Evolutionary conservation across 345 rosid genomes (phyloP), one percentile per base, ranked within the genome.

Genomic region (Garcia nutans): DNA sequence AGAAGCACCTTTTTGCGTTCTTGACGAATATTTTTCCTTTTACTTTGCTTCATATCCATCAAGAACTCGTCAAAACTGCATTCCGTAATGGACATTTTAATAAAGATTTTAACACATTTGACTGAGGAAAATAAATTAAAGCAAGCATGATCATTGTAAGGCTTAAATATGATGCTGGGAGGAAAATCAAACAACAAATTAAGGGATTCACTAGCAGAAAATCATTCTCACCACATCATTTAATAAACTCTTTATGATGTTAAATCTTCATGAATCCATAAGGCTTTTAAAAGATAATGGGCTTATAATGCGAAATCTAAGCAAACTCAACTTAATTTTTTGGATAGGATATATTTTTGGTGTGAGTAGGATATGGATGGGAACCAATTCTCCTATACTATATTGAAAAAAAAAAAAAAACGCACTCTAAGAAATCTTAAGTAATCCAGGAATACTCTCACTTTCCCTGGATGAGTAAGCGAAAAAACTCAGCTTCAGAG

Each of bases 1-100:
- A 68, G 58, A 81, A 33, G 65, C 71, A 93, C 99, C 99, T 93
- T 93, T 84, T 92, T 92, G 67, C 98, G 97, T 78, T 93, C 98
- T 79, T 95, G 96, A 68, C 94, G 92, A 50, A 95, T 86, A 83
- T 91, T 89, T 88, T 92, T 91, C 82, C 99, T 88, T 83, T 95
- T 95, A 82, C 80, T 91, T 79, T 90, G 95, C 88, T 88, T 93
- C 97, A 93, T 84, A 85, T 92, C 97, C 97, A 93, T 92, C 88
- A 93, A 85, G 80, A 95, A 93, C 77, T 93, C 97, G 80, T 95
- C 97, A 87, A 95, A 95, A 77, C 99, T 95, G 88, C 68, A 72
- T 64, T 57, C 41, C 62, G 49, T 75, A 31, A 76, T 65, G 72
- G 44, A 75, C 63, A 20, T 57, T 4, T 47, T 77, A 72, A 50